Evolutionary conservation across 2,329 filamentous ascomycete species (phyloP), one percentile per base, ranked within the genome.

Genomic region (Trichophyton benhamiae): DNA sequence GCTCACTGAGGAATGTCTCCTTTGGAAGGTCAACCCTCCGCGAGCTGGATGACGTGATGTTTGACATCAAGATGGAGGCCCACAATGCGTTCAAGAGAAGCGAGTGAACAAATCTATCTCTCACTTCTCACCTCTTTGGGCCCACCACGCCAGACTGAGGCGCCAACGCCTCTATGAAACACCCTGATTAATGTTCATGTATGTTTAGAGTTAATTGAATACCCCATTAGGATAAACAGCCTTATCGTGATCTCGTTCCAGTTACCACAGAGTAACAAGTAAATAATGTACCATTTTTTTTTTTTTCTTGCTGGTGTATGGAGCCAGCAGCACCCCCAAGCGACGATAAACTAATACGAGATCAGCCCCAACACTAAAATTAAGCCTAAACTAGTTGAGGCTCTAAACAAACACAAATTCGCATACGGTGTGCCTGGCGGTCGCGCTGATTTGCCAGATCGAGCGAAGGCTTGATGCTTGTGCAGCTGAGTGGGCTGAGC

Each of bases 1-100:
- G 79, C 20, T 80, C 84, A 65, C 77, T 91, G 62, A 81, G 80
- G 60, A 76, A 75, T 30, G 78, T 84, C 22, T 77, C 81, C 15
- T 74, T 95, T 48, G 83, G 83, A 15, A 79, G 83, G 9, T 78
- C 82, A 9, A 84, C 89, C 63, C 82, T 90, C 60, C 80, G 85
- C 63, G 80, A 86, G 70, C 80, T 94, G 66, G 89, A 94, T 69
- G 87, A 91, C 69, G 76, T 89, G 67, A 79, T 94, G 70, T 89
- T 91, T 77, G 87, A 92, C 71, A 83, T 92, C 65, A 86, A 88
- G 72, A 80, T 82, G 65, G 84, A 87, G 71, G 79, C 91, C 59
- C 88, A 87, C 71, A 83, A 86, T 61, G 89, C 88, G 15, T 85
- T 85, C 67, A 78, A 78, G 67, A 80, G 87, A 64, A 66, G 72